Evolutionary conservation across 2,329 filamentous ascomycete species (phyloP), one percentile per base, ranked within the genome.

Genomic region (Fusarium pseudoanthophilum): DNA sequence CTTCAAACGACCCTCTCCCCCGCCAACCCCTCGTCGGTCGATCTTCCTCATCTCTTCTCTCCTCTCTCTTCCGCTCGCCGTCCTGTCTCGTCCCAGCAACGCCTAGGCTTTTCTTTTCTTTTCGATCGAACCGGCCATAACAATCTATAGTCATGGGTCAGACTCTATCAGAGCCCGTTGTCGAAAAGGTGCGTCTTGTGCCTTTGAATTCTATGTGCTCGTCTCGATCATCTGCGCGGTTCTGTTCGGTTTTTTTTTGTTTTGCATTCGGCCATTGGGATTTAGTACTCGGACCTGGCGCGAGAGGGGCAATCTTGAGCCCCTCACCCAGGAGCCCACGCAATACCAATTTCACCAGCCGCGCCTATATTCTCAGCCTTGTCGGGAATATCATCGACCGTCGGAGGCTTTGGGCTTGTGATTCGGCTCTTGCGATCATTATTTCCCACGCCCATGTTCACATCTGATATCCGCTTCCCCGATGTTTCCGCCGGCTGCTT

Each of bases 101-200:
- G 61, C 51, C 55, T 72, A 75, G 78, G 76, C 76, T 72, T 70
- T 75, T 70, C 74, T 70, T 74, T 74, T 77, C 57, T 32, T 13
- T 32, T 75, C 77, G 72, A 74, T 69, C 75, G 75, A 77, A 76
- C 60, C 71, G 64, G 69, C 49, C 61, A 73, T 45, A 66, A 62
- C 58, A 69, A 73, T 62, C 52, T 71, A 60, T 61, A 80, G 75
- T 74, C 85, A 99, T 99, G 96, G 96, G 96, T 90, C 96, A 99
- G 89, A 99, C 96, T 85, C 92, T 99, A 82, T 98, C 95, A 81
- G 96, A 99, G 89, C 96, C 96, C 80, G 95, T 99, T 81, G 93
- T 97, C 84, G 96, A 98, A 83, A 99, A 99, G 95, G 96, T 99
- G 75, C 75, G 81, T 73, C 61, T 68, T 67, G 63, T 68, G 42